Evolutionary conservation across 2,329 filamentous ascomycete species (phyloP).

Genomic region (Ophiosphaerella herpotricha): DNA sequence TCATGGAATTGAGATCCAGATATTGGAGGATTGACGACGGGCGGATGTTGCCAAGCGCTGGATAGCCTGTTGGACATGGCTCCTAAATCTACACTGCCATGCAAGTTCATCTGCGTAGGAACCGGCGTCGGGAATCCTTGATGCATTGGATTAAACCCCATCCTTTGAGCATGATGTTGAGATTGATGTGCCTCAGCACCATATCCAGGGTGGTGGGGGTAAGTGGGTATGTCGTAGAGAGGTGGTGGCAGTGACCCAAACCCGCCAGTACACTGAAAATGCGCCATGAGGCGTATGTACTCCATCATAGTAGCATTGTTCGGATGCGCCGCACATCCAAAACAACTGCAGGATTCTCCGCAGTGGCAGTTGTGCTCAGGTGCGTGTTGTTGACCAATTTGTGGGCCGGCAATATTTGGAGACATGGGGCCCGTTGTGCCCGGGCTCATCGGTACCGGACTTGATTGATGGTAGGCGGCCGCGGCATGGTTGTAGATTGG

Average conservation of each 20-base stretch:
- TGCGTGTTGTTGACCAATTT: slow-evolving; percentile 40
- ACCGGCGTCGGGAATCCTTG: slow-evolving; percentile 24
- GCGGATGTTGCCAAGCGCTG: slow-evolving; percentile 29
- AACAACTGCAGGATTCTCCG: slow-evolving; percentile 68
- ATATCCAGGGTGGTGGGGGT: slow-evolving; percentile 39
- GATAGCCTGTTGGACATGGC: slow-evolving; percentile 21
- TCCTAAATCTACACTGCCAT: slow-evolving; percentile 23
- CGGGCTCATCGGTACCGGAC: slow-evolving; percentile 38
- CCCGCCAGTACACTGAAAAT: slow-evolving; percentile 41
- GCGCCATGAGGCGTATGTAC: slow-evolving; percentile 52
- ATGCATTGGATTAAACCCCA: slow-evolving; percentile 18
- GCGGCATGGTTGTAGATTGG: slow-evolving; percentile 43
- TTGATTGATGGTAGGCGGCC: slow-evolving; percentile 36
- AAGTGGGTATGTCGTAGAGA: slow-evolving; percentile 42
- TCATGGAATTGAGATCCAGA: slow-evolving; percentile 20
- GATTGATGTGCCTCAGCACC: slow-evolving; percentile 28
- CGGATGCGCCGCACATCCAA: slow-evolving; percentile 70
- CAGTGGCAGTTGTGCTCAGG: slow-evolving; percentile 62
- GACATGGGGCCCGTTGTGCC: slow-evolving; percentile 14
- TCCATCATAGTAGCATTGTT: slow-evolving; percentile 67
- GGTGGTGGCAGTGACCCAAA: slow-evolving; percentile 38
- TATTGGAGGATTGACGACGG: slow-evolving; percentile 16
- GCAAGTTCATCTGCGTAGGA: slow-evolving; percentile 26
- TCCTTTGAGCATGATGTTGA: slow-evolving; percentile 10
- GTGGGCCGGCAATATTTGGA: slow-evolving; percentile 30